These are phyloP conservation scores for Solanum sejunctum DNA, from an alignment of 257 asterid genomes.

Conservation along the genomic window DNA sequence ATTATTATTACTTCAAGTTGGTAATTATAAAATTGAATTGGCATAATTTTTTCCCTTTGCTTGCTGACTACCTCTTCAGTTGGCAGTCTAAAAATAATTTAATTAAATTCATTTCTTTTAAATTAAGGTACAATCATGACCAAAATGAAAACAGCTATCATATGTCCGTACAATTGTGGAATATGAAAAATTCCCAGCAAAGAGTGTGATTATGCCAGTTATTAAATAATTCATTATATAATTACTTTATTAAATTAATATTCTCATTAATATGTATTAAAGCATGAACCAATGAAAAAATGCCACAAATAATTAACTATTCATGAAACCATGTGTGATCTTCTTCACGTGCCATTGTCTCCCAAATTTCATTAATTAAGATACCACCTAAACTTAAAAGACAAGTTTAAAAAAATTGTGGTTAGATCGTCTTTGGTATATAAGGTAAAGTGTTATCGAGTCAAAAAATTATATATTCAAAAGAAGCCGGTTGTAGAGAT, in stretches of 20 bases:
- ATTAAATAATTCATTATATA: not conserved
- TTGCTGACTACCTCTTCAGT: not conserved
- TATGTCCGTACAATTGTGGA: not conserved
- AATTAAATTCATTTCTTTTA: not conserved
- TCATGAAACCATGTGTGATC: not conserved
- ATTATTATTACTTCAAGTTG: not conserved
- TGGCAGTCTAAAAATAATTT: not conserved
- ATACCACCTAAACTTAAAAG: no score
- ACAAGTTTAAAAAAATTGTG: no score
- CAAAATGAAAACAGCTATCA: not conserved
- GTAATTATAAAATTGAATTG: not conserved
- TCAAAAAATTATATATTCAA: no score
- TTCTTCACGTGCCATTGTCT: not conserved
- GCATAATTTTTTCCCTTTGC: no score
- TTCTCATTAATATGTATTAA: not conserved
- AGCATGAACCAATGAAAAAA: not conserved
- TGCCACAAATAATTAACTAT: not conserved
- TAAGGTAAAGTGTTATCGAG: accelerated
- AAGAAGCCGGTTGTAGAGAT: no score
- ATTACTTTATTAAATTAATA: not conserved
- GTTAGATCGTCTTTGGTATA: no score
- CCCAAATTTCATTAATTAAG: not conserved
- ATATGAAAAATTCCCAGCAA: not conserved
- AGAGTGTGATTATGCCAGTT: not conserved
- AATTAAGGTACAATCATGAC: not conserved